Evolutionary conservation across 169 alveolate species (phyloP).

Genomic region (Plasmodium ovale): DNA sequence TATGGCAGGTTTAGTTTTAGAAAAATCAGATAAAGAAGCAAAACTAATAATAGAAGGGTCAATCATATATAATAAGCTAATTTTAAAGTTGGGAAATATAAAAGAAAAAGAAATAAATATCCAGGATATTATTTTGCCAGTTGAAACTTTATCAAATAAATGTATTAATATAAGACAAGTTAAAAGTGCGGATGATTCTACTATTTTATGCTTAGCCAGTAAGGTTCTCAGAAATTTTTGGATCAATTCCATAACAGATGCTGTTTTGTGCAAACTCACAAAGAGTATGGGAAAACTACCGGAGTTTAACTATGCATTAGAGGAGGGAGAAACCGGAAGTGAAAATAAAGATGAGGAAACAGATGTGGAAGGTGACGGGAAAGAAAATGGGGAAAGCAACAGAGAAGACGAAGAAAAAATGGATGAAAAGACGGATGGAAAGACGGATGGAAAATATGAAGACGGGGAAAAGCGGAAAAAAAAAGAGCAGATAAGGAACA

Average conservation of each 20-base stretch:
- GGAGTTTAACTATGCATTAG: constrained; percentile 36
- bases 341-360: constrained; percentile 7
- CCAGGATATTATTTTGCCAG: constrained; percentile 78
- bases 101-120: constrained; percentile 80
- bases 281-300: constrained; percentile 68
- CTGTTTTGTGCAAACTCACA: constrained; percentile 61
- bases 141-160: constrained; percentile 83
- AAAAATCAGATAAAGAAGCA: constrained; percentile 68
- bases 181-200: constrained; percentile 32
- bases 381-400: not conserved
- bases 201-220: constrained; percentile 53
- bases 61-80: constrained; percentile 42
- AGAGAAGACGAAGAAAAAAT: not conserved
- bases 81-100: constrained; percentile 52
- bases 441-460: constrained; percentile 7
- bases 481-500: constrained; percentile 20
- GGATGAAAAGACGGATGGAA: not conserved
- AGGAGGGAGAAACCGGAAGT: not conserved
- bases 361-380: too few species aligned
- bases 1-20: constrained; percentile 66
- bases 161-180: constrained; percentile 82
- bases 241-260: constrained; percentile 71
- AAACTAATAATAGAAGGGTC: constrained; percentile 75
- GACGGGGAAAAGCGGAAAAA: constrained; percentile 8
- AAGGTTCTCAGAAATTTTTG: constrained; percentile 69